Evolutionary conservation across 2,329 filamentous ascomycete genomes (phyloP).

Genomic region (Alternaria arbusti): DNA sequence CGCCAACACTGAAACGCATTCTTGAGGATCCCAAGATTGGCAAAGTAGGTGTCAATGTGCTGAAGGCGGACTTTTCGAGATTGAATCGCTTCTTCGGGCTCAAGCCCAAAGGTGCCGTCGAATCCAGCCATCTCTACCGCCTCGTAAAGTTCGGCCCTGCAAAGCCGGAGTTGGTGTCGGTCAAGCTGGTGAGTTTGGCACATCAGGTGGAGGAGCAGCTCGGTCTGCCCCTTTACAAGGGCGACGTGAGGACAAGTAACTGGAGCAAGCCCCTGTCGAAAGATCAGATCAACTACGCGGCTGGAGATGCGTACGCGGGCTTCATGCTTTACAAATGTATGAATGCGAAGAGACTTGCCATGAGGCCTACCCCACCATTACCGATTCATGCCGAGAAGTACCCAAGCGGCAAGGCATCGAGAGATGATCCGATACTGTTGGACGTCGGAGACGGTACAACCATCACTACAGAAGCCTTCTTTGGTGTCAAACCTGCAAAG

Average conservation of each 20-base stretch:
- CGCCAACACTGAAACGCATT: slow-evolving; percentile 72
- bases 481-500: slow-evolving; percentile 17
- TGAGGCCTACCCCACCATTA: slow-evolving; percentile 43
- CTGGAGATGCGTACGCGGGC: slow-evolving; percentile 84
- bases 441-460: slow-evolving; percentile 24
- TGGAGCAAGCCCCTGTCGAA: slow-evolving; percentile 71
- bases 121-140: slow-evolving; percentile 82
- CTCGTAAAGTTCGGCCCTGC: slow-evolving; percentile 71
- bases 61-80: slow-evolving; percentile 66
- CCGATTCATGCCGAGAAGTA: slow-evolving; percentile 38
- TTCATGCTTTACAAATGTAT: slow-evolving; percentile 76
- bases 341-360: slow-evolving; percentile 65
- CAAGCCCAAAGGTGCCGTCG: slow-evolving; percentile 71
- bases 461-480: slow-evolving; percentile 33
- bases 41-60: slow-evolving; percentile 80
- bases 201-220: slow-evolving; percentile 74
- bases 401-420: slow-evolving; percentile 20
- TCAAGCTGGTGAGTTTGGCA: slow-evolving; percentile 67
- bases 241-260: slow-evolving; percentile 75
- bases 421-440: slow-evolving; percentile 26
- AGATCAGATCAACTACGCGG: slow-evolving; percentile 75
- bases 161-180: slow-evolving; percentile 48
- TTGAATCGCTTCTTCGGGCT: slow-evolving; percentile 71
- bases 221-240: slow-evolving; percentile 78
- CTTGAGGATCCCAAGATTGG: slow-evolving; percentile 73